Evolutionary conservation across 257 asterid genomes (phyloP).

Genomic region (Forsythia suspensa): DNA sequence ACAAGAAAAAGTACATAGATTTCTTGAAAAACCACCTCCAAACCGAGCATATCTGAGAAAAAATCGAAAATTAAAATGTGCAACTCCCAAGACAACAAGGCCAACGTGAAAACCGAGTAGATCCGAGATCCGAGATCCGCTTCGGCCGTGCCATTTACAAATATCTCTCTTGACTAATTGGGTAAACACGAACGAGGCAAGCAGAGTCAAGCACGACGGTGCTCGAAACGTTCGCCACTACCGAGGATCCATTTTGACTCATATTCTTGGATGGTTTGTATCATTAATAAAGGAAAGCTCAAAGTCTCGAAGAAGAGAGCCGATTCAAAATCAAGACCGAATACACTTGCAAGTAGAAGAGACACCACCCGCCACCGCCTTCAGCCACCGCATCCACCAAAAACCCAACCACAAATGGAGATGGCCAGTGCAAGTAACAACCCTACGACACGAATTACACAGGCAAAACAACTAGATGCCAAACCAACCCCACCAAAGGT

Average conservation of each 20-base stretch:
- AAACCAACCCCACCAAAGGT: slow-evolving; percentile 64
- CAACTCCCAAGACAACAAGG: no score
- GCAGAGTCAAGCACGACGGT: no score
- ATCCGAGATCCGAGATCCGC: no score
- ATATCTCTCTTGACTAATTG: no score
- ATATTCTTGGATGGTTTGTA: slow-evolving; percentile 16
- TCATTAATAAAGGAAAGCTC: slow-evolving; percentile 61
- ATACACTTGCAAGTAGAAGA: slow-evolving; percentile 45
- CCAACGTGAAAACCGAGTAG: no score
- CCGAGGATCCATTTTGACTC: slow-evolving; percentile 32
- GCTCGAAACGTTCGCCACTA: no score
- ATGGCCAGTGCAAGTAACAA: slow-evolving; percentile 46
- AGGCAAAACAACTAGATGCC: slow-evolving; percentile 32
- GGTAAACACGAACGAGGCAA: no score
- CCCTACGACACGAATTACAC: slow-evolving; percentile 36
- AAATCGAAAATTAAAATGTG: no score
- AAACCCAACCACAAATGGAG: slow-evolving; percentile 34
- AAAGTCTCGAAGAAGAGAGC: slow-evolving; percentile 82
- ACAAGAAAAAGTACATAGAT: no score
- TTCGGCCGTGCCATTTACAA: no score
- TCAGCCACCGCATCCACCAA: slow-evolving; percentile 38
- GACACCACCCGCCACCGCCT: slow-evolving; percentile 30
- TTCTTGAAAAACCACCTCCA: no score
- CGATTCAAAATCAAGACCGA: slow-evolving; percentile 67
- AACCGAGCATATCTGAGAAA: no score